A percentile compares a stretch with the other conserved stretches of the same genome.
Conservation (phyloP, 148 eudicot species). For the Linanthus parryae region DNA sequence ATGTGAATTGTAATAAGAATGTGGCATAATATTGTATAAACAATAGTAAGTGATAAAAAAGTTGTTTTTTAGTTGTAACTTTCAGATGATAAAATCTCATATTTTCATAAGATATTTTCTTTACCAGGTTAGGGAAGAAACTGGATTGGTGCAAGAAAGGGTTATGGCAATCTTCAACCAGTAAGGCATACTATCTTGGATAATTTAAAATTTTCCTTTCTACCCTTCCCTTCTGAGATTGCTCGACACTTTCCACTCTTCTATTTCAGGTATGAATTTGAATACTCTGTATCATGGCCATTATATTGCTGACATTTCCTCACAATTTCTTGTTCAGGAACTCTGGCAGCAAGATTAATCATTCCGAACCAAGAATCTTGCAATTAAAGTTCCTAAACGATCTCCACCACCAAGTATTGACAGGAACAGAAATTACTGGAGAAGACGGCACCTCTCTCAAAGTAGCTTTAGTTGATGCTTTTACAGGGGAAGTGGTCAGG, state of each 20-base stretch:
- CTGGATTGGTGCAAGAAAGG: not conserved
- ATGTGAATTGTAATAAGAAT: too few species aligned
- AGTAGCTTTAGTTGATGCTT: constrained; percentile 23
- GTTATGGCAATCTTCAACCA: not conserved
- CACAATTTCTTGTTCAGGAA: constrained; percentile 7
- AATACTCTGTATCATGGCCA: too few species aligned
- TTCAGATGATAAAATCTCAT: too few species aligned
- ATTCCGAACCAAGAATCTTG: constrained; percentile 12
- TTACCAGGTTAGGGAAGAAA: constrained; percentile 12
- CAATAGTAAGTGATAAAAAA: too few species aligned
- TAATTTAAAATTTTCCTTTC: too few species aligned
- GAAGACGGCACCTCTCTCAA: constrained; percentile 5
- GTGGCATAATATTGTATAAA: too few species aligned
- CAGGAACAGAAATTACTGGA: constrained; percentile 22
- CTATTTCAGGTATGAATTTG: too few species aligned
- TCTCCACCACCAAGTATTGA: constrained; percentile 15
- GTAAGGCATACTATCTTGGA: constrained; percentile 4
- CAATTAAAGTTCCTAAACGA: constrained; percentile 19
- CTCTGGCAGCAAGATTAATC: not conserved
- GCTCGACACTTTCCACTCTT: too few species aligned
- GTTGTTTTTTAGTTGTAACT: too few species aligned
- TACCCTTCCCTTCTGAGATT: too few species aligned
- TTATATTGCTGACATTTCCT: not conserved
- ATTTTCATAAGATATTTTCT: too few species aligned
- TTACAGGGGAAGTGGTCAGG: constrained; percentile 14